Conservation (phyloP, 2,329 filamentous ascomycete species). For the Myotisia sp. region DNA sequence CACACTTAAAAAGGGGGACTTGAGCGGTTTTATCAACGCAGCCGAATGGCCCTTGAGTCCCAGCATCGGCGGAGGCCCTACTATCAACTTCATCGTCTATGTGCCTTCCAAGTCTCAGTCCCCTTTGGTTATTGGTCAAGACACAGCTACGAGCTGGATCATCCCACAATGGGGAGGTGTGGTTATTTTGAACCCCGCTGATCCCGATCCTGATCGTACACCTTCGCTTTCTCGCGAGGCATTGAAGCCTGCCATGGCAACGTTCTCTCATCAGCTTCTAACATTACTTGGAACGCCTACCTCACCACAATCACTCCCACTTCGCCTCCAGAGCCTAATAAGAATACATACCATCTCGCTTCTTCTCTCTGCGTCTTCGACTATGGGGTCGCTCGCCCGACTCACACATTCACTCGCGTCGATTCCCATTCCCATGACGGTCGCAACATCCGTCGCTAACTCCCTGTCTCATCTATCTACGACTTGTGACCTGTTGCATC, state of each 20-base stretch:
- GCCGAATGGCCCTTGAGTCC: constrained; percentile 95
- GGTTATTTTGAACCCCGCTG: constrained; percentile 47
- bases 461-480: constrained; percentile 64
- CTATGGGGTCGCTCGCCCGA: constrained; percentile 80
- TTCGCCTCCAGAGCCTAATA: constrained; percentile 69
- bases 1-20: constrained; percentile 65
- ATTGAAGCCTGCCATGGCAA: constrained; percentile 68
- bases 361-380: constrained; percentile 78
- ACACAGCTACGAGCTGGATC: constrained; percentile 63
- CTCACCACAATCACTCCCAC: constrained; percentile 60
- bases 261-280: constrained; percentile 79
- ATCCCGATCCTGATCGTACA: constrained; percentile 19
- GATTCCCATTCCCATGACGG: constrained; percentile 78
- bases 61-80: constrained; percentile 83
- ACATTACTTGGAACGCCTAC: constrained; percentile 75
- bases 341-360: constrained; percentile 77
- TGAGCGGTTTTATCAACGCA: constrained; percentile 91
- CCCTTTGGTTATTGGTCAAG: constrained; percentile 47
- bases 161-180: constrained; percentile 91
- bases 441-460: constrained; percentile 70
- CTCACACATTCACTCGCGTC: constrained; percentile 70
- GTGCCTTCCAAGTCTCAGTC: constrained; percentile 56
- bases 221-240: constrained; percentile 47
- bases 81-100: constrained; percentile 90
- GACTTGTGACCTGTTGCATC: constrained; percentile 56